Conservation (phyloP, 1,284 basidiomycete species). For the Ustilago loliicola region DNA sequence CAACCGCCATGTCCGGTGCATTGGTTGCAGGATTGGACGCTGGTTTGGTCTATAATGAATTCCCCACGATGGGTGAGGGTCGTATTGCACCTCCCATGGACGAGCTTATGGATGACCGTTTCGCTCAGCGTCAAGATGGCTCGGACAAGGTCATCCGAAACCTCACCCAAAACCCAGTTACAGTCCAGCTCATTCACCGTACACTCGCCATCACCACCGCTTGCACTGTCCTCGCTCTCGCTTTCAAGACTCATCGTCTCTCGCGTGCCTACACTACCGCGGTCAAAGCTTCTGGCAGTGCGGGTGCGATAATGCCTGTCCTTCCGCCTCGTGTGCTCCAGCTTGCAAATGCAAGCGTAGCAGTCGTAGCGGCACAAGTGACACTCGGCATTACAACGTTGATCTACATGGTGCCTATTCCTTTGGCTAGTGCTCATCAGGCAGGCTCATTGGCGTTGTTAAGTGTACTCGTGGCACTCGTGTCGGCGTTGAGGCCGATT, state of each 20-base stretch:
- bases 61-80: conserved; percentile 93
- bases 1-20: conserved; percentile 91
- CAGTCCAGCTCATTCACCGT: conserved; percentile 96
- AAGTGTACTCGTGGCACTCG: conserved; percentile 26
- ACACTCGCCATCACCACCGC: conserved; percentile 77
- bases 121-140: conserved; percentile 78
- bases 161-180: conserved; percentile 95
- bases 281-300: background rate
- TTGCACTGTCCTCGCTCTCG: conserved; percentile 32
- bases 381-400: conserved; percentile 91
- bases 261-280: conserved; percentile 15
- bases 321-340: conserved; percentile 80
- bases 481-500: conserved; percentile 35
- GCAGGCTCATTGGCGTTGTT: conserved; percentile 91
- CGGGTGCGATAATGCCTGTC: conserved; percentile 73
- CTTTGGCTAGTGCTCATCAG: conserved; percentile 92
- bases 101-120: conserved; percentile 78
- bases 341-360: conserved; percentile 80
- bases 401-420: conserved; percentile 91
- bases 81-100: conserved; percentile 81
- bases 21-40: conserved; percentile 98
- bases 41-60: conserved; percentile 96
- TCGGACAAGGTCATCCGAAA: conserved; percentile 80
- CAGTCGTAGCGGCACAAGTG: conserved; percentile 87
- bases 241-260: conserved; percentile 75